A percentile compares a stretch with the other conserved stretches of the same genome.
These are phyloP conservation scores for Microthlaspi erraticum DNA, from an alignment of 345 rosid genomes.

Conservation along the genomic window DNA sequence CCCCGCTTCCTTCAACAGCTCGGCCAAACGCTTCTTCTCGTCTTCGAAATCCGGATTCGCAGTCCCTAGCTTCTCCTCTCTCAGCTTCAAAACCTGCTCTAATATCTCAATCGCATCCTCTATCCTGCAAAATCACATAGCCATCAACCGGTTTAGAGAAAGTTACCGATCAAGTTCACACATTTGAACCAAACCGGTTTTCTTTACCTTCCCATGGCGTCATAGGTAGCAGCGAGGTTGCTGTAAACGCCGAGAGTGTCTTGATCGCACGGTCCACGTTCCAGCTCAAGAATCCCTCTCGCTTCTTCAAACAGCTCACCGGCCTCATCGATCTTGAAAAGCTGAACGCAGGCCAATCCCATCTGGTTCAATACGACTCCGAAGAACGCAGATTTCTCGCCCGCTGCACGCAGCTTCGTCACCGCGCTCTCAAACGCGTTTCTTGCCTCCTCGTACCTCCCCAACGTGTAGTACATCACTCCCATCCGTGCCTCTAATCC, in stretches of 20 bases:
- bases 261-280: conserved; percentile 94
- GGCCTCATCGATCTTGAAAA: conserved; percentile 97
- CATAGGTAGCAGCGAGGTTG: conserved; percentile 98
- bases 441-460: conserved; percentile 91
- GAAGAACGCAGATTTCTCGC: conserved; percentile 95
- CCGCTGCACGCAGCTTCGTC: conserved; percentile 80
- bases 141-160: not conserved
- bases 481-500: conserved; percentile 99
- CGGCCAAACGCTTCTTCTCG: conserved; percentile 88
- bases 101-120: conserved; percentile 96
- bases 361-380: conserved; percentile 98
- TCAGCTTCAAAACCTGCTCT: conserved; percentile 84
- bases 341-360: conserved; percentile 98
- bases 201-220: conserved; percentile 97
- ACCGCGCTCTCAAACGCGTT: conserved; percentile 83
- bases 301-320: conserved; percentile 96
- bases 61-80: conserved; percentile 97
- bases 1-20: conserved; percentile 98
- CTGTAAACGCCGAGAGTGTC: conserved; percentile 96
- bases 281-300: conserved; percentile 82
- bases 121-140: conserved; percentile 60
- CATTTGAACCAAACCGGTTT: not conserved
- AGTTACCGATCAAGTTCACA: not conserved
- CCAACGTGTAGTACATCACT: conserved; percentile 92
- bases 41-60: conserved; percentile 99